Evolutionary conservation across 2,329 filamentous ascomycete species (phyloP).

Genomic region (Phyllosticta citribraziliensis): DNA sequence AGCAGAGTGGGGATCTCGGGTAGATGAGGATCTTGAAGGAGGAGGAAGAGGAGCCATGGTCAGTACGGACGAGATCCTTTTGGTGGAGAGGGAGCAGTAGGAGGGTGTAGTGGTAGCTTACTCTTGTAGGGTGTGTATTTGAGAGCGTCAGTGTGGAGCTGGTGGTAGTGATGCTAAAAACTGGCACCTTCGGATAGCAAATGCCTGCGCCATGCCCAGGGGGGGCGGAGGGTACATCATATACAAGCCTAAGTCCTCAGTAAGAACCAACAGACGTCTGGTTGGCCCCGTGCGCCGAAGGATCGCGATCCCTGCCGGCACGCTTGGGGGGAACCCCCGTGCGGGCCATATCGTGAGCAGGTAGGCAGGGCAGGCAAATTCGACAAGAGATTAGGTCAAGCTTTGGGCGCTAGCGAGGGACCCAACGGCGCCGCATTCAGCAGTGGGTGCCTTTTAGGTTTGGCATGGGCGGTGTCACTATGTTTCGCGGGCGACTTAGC

Average conservation of each 20-base stretch:
- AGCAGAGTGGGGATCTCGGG: slow-evolving; percentile 1
- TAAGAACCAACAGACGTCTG: slow-evolving; percentile 10
- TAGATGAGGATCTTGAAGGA: slow-evolving; percentile 4
- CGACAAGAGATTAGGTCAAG: slow-evolving; percentile 11
- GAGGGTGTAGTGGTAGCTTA: not conserved
- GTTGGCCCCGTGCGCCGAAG: slow-evolving; percentile 24
- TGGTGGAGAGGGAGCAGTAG: slow-evolving; percentile 12
- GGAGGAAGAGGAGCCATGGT: slow-evolving; percentile 21
- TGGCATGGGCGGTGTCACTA: slow-evolving; percentile 7
- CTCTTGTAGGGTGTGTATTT: slow-evolving; percentile 1
- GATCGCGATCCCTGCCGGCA: slow-evolving; percentile 21
- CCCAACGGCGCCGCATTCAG: not conserved
- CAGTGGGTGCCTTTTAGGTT: not conserved
- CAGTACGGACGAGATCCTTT: slow-evolving; percentile 18
- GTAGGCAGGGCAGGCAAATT: slow-evolving; percentile 3
- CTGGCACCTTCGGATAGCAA: slow-evolving; percentile 6
- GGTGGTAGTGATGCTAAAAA: slow-evolving; percentile 9
- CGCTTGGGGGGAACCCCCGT: slow-evolving; percentile 15
- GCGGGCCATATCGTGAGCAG: slow-evolving; percentile 22
- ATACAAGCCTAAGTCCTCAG: slow-evolving; percentile 11
- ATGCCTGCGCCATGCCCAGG: slow-evolving; percentile 26
- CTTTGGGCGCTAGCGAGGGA: slow-evolving; percentile 1
- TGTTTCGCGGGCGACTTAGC: slow-evolving; percentile 4
- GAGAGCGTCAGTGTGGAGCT: not conserved
- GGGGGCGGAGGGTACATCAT: slow-evolving; percentile 14